Evolutionary conservation across 2,329 filamentous ascomycete species (phyloP).

Genomic region (Verticillium longisporum): DNA sequence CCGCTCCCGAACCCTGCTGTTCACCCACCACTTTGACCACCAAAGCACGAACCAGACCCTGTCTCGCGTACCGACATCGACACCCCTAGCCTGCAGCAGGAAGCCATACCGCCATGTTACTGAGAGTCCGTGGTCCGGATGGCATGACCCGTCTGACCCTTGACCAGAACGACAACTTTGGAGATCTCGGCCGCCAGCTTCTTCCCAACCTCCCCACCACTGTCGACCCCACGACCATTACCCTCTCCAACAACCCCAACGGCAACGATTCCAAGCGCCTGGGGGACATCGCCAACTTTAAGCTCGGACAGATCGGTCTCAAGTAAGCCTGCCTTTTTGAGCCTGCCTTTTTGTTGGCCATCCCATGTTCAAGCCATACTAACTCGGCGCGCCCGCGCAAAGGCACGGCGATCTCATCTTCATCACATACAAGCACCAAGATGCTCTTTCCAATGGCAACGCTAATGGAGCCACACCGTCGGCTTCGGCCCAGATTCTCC

Average conservation of each 20-base stretch:
- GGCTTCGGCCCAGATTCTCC: slow-evolving; percentile 22
- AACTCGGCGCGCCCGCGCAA: neutral
- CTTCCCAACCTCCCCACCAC: slow-evolving; percentile 52
- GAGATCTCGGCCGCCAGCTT: slow-evolving; percentile 50
- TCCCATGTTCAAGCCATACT: neutral
- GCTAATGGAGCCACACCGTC: slow-evolving; percentile 24
- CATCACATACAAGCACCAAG: slow-evolving; percentile 65
- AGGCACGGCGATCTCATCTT: slow-evolving; percentile 92
- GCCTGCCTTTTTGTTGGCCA: neutral
- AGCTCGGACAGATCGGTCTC: slow-evolving; percentile 52
- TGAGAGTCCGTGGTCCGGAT: slow-evolving; percentile 84
- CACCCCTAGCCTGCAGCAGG: neutral
- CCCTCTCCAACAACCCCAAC: slow-evolving; percentile 54
- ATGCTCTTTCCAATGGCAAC: slow-evolving; percentile 28
- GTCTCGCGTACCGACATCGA: neutral
- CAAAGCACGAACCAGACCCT: neutral
- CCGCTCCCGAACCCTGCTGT: neutral
- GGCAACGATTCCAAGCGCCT: slow-evolving; percentile 52
- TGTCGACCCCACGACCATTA: slow-evolving; percentile 53
- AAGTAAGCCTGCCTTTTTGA: slow-evolving; percentile 31
- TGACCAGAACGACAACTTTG: slow-evolving; percentile 67
- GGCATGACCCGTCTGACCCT: slow-evolving; percentile 84
- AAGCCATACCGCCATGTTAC: slow-evolving; percentile 57
- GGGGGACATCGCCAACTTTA: slow-evolving; percentile 49
- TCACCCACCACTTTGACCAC: neutral